These are phyloP conservation scores for Daldinia concentrica DNA, from an alignment of 495 filamentous ascomycete genomes.

Conservation along the genomic window DNA sequence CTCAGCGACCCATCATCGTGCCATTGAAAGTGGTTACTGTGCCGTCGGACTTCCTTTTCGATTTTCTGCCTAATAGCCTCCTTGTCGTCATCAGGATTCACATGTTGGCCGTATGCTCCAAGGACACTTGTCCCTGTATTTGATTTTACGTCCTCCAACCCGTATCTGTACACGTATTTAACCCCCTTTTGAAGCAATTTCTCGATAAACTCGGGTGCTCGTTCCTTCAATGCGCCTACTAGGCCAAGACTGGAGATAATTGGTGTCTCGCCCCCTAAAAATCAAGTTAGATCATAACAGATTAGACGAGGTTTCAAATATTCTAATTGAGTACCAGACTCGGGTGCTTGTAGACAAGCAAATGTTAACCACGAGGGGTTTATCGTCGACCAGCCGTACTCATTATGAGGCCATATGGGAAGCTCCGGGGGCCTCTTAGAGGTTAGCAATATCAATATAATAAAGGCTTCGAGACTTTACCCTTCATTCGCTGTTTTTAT, in stretches of 20 bases:
- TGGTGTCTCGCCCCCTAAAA: background rate
- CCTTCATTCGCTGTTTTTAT: background rate
- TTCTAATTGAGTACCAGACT: conserved; percentile 24
- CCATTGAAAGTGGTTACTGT: conserved; percentile 36
- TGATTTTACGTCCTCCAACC: conserved; percentile 35
- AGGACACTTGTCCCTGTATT: conserved; percentile 19
- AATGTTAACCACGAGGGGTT: conserved; percentile 44
- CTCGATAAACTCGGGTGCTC: conserved; percentile 34
- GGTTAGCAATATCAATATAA: background rate
- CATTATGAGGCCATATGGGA: conserved; percentile 44
- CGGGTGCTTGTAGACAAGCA: conserved; percentile 23
- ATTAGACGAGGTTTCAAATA: background rate
- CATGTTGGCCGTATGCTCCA: background rate
- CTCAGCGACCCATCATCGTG: conserved; percentile 42
- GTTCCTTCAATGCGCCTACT: conserved; percentile 27
- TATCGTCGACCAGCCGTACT: conserved; percentile 43
- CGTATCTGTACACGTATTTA: conserved; percentile 44
- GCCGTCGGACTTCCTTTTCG: background rate
- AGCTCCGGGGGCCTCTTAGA: conserved; percentile 29
- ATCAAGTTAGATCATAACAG: background rate
- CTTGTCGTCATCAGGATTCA: background rate
- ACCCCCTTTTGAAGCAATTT: conserved; percentile 38
- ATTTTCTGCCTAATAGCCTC: background rate
- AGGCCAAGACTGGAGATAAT: conserved; percentile 19
- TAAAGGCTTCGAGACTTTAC: background rate